Conservation (phyloP, 2,329 filamentous ascomycete genomes). For the Zarea fungicola region DNA sequence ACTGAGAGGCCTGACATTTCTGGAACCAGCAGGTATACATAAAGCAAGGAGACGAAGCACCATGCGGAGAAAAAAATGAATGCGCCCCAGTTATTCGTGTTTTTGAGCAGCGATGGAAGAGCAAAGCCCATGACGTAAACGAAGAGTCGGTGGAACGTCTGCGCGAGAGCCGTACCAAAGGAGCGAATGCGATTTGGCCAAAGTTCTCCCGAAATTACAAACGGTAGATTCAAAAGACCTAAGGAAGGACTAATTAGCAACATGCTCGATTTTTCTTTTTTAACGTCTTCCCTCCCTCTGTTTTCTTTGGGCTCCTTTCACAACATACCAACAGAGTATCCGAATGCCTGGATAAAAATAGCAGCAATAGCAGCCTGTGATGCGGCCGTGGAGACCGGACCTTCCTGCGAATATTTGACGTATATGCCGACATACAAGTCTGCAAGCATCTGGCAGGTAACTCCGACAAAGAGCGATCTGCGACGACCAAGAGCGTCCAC, state of each 20-base stretch:
- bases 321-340: conserved; percentile 29
- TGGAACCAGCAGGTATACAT: conserved; percentile 31
- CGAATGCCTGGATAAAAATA: conserved; percentile 41
- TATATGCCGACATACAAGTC: conserved; percentile 37
- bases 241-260: conserved; percentile 10
- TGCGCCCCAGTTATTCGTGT: conserved; percentile 32
- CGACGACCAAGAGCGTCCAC: conserved; percentile 38
- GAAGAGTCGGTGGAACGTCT: conserved; percentile 22
- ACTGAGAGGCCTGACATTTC: conserved; percentile 30
- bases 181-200: conserved; percentile 42
- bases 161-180: conserved; percentile 34
- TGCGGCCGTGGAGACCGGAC: conserved; percentile 21
- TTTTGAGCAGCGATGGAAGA: conserved; percentile 25
- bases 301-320: too few relatives aligned
- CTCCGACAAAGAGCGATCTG: conserved; percentile 31
- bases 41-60: conserved; percentile 29
- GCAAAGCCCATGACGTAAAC: conserved; percentile 29
- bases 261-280: too few relatives aligned
- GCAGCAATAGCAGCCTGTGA: conserved; percentile 36
- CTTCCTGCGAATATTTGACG: conserved; percentile 29
- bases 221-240: conserved; percentile 34
- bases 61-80: conserved; percentile 35
- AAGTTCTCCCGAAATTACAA: conserved; percentile 39
- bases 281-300: too few relatives aligned
- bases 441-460: conserved; percentile 33